Evolutionary conservation across 2,329 filamentous ascomycete genomes (phyloP).

Genomic region (Colletotrichum sp.): DNA sequence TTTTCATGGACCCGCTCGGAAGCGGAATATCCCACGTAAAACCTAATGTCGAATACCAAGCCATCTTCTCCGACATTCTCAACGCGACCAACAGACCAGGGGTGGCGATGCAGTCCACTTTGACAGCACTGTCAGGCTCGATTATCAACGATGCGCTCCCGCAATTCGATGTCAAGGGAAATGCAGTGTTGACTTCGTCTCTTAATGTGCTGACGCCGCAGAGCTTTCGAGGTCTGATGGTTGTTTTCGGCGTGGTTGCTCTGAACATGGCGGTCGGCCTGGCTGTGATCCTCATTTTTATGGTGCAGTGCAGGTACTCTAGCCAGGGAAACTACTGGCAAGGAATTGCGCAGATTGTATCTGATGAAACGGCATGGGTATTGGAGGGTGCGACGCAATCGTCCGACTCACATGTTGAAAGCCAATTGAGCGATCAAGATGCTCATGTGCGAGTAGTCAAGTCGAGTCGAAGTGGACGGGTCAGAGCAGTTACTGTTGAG

Average conservation of each 20-base stretch:
- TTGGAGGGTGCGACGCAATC: constrained; percentile 22
- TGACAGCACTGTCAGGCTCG: constrained; percentile 22
- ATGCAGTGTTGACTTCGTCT: not conserved
- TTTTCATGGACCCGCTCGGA: constrained; percentile 21
- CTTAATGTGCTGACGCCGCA: not conserved
- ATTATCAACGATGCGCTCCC: constrained; percentile 22
- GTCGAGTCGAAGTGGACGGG: not conserved
- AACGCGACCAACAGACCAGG: constrained; percentile 22
- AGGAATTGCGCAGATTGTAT: constrained; percentile 25
- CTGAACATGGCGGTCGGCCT: constrained; percentile 20
- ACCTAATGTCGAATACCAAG: constrained; percentile 25
- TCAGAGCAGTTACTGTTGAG: not conserved
- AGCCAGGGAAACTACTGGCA: constrained; percentile 28
- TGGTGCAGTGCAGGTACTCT: constrained; percentile 22
- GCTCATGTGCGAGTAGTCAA: not conserved
- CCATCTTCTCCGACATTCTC: constrained; percentile 21
- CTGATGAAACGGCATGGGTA: constrained; percentile 24
- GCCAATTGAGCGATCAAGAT: not conserved
- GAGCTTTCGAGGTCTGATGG: not conserved
- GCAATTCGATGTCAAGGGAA: constrained; percentile 14
- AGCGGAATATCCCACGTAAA: constrained; percentile 21
- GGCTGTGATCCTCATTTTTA: constrained; percentile 19
- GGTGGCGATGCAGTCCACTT: constrained; percentile 22
- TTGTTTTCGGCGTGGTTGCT: not conserved
- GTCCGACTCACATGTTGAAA: constrained; percentile 11